Evolutionary conservation across 2,329 filamentous ascomycete species (phyloP).

Genomic region (Amphichorda felina): DNA sequence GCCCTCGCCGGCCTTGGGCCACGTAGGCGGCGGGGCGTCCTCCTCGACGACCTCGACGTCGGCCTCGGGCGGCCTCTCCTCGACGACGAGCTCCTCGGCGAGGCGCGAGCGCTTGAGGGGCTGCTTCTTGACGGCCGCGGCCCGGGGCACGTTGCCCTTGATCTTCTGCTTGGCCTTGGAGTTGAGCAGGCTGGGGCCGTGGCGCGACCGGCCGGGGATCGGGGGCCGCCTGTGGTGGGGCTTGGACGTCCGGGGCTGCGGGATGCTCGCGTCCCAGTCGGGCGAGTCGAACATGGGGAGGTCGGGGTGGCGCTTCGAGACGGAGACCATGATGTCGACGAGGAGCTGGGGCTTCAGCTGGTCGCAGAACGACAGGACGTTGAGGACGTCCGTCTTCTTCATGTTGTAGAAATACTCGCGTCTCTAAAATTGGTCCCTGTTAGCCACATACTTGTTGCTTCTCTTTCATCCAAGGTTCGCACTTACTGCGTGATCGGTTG

Average conservation of each 20-base stretch:
- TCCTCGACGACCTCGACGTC: conserved; percentile 17
- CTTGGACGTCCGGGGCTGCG: neutral
- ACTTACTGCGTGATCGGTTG: conserved; percentile 21
- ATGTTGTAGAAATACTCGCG: conserved; percentile 25
- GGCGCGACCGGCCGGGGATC: conserved; percentile 1
- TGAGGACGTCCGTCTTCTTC: conserved; percentile 24
- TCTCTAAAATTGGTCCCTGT: conserved; percentile 18
- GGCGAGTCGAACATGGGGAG: conserved; percentile 28
- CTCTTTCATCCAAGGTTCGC: too few relatives aligned
- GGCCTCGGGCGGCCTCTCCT: conserved; percentile 8
- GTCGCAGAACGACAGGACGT: conserved; percentile 27
- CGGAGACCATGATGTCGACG: conserved; percentile 26
- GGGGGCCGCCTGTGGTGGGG: neutral
- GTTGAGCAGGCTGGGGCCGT: conserved; percentile 4
- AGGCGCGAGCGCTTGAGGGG: conserved; percentile 1
- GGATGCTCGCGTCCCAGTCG: conserved; percentile 21
- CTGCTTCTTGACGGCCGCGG: neutral
- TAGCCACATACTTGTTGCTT: neutral
- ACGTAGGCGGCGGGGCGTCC: conserved; percentile 23
- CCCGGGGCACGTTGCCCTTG: neutral
- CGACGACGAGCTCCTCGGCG: neutral
- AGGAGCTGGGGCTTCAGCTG: conserved; percentile 27
- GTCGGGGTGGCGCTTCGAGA: conserved; percentile 28
- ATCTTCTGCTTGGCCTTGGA: conserved; percentile 5
- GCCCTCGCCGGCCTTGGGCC: conserved; percentile 25